A percentile compares a stretch with the other conserved stretches of the same genome.
Evolutionary conservation across 805 yeast species (phyloP).

Genomic region (Myxozyma melibiosi): DNA sequence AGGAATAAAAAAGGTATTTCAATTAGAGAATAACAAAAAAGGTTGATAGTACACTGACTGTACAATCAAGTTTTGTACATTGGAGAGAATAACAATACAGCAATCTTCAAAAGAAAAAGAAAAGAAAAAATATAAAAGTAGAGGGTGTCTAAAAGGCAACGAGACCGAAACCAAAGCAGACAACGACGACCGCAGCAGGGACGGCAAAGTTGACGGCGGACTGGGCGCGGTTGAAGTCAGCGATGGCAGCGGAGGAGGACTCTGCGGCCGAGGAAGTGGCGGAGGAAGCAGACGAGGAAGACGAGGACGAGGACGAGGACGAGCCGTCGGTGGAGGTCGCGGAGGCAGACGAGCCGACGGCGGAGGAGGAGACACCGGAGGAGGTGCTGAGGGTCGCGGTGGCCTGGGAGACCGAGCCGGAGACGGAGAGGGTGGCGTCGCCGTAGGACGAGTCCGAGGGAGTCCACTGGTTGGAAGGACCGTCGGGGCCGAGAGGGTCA

Average conservation of each 20-base stretch:
- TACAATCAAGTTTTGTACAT: too few species aligned
- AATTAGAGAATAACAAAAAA: too few species aligned
- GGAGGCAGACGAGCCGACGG: slow-evolving; percentile 7
- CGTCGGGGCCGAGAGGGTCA: slow-evolving; percentile 41
- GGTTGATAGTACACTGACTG: too few species aligned
- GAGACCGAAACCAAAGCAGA: slow-evolving; percentile 20
- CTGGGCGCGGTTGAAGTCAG: slow-evolving; percentile 12
- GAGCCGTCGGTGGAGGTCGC: slow-evolving; percentile 4
- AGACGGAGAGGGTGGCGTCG: slow-evolving; percentile 5
- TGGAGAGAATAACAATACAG: neutral
- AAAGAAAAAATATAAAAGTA: neutral
- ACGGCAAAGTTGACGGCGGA: slow-evolving; percentile 9
- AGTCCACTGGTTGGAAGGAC: slow-evolving; percentile 37
- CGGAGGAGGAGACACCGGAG: slow-evolving; percentile 9
- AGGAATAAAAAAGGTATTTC: too few species aligned
- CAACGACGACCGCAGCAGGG: slow-evolving; percentile 14
- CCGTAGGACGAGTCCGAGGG: slow-evolving; percentile 18
- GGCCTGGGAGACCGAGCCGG: slow-evolving; percentile 6
- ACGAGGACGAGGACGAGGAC: slow-evolving; percentile 20
- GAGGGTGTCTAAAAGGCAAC: slow-evolving; percentile 9
- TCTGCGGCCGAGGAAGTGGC: slow-evolving; percentile 39
- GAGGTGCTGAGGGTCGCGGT: slow-evolving; percentile 1
- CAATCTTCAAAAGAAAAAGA: neutral
- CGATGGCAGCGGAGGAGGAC: slow-evolving; percentile 46
- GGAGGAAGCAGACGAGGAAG: slow-evolving; percentile 37